Percentiles rank a stretch among this genome's conserved stretches.
Conservation (phyloP, 768 basidiomycete genomes). For the Wakefieldia striispora region DNA sequence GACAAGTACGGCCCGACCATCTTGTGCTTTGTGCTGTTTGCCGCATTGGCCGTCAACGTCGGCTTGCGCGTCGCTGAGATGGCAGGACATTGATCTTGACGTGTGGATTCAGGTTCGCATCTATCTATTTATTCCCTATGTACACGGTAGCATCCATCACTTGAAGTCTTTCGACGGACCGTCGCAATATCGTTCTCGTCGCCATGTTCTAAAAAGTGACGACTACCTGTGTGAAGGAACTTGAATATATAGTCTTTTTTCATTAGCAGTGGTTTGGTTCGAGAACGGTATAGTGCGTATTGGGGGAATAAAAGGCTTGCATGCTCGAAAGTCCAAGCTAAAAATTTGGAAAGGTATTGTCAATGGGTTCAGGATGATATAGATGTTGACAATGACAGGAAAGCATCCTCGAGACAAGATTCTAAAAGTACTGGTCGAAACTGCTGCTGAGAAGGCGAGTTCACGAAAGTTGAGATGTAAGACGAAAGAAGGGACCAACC, state of each 20-base stretch:
- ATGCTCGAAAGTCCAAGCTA: conserved; percentile 21
- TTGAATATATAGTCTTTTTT: conserved; percentile 16
- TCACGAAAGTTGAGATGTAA: conserved; percentile 8
- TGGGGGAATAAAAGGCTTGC: conserved; percentile 24
- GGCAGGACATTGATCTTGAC: conserved; percentile 14
- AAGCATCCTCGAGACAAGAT: conserved; percentile 18
- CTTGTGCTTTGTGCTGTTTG: conserved; percentile 65
- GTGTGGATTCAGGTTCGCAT: too few species aligned
- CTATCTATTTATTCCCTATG: not conserved
- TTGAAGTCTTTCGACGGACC: not conserved
- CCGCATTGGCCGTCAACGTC: conserved; percentile 73
- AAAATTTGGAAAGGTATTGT: not conserved
- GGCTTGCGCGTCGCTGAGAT: conserved; percentile 64
- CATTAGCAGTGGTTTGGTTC: conserved; percentile 23
- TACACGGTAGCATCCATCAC: not conserved
- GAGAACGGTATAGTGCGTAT: conserved; percentile 24
- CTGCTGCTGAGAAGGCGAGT: conserved; percentile 9
- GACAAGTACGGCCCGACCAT: conserved; percentile 85
- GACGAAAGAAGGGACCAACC: conserved; percentile 17
- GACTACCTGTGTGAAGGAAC: not conserved
- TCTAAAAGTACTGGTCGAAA: conserved; percentile 13
- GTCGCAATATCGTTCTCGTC: not conserved
- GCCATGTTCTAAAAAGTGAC: not conserved
- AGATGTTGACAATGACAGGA: conserved; percentile 12
- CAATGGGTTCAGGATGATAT: conserved; percentile 7